Evolutionary conservation across 164 flowering plant species (phyloP), one percentile per base, ranked within the genome.

Genomic region (Chimonanthus salicifolius): DNA sequence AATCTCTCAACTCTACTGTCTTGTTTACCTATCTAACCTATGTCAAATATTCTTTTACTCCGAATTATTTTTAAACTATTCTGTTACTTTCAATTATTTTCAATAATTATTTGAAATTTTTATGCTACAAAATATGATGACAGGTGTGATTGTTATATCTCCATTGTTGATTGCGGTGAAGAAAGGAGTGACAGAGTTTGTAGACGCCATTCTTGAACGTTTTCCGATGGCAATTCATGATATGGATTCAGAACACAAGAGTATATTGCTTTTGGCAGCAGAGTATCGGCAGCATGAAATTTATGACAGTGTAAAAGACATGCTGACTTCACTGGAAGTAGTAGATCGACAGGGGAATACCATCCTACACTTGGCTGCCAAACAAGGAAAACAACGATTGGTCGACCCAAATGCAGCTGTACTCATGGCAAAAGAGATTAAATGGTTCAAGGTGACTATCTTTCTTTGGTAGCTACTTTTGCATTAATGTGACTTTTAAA

Each of bases 401-500:
- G 83, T 51, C 2, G 79, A 79, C 58, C 82, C 85, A 7, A 85
- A 84, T 0, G 79, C 81, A 47, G 84, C 88, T 2, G 43, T 84
- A 49, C 83, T 82, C 46, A 80, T 85, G 86, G 83, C 77, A 63
- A 81, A 84, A 82, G 85, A 85, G 72, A 71, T 77, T 72, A 84
- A 77, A 75, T 86, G 88, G 88, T 84, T 67, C 62, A 58, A 84
- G 85, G 88, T 83, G 75, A n/a, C 5, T n/a, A 13, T 62, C 64
- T 33, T 3, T 16, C 13, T 58, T 33, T 67, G 33, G 33, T 33
- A 33, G 33, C 0, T 33, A 33, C 33, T 33, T 33, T 33, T 33
- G 33, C 33, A 33, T 33, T 1, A 33, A 33, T 33, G 33, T 33
- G 33, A 33, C 33, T 33, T 33, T 33, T 33, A 33, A 33, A 33